Evolutionary conservation across 2,329 filamentous ascomycete genomes (phyloP).

Genomic region (Alternaria sp.): DNA sequence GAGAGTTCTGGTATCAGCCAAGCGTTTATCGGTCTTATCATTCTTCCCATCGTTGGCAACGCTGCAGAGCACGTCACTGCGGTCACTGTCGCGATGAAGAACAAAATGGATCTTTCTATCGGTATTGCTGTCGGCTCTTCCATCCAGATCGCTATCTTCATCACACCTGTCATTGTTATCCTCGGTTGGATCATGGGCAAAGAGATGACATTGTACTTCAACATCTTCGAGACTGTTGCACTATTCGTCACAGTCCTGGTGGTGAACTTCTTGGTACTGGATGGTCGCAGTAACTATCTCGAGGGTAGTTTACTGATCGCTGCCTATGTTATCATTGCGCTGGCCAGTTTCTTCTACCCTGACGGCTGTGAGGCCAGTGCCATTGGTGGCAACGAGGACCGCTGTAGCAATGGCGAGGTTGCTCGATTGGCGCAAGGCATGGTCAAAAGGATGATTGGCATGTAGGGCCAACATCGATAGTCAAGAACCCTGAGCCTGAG

Average conservation of each 20-base stretch:
- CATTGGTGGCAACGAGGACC: conserved; percentile 53
- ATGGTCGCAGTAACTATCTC: conserved; percentile 83
- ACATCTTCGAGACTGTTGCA: conserved; percentile 69
- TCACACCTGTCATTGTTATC: conserved; percentile 77
- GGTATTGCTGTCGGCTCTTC: conserved; percentile 80
- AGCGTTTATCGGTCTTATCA: conserved; percentile 80
- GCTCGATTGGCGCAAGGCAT: conserved; percentile 15
- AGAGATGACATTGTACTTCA: conserved; percentile 70
- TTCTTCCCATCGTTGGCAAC: conserved; percentile 83
- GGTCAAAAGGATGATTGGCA: conserved; percentile 27
- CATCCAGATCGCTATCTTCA: conserved; percentile 80
- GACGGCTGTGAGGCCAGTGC: conserved; percentile 48
- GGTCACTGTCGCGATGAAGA: conserved; percentile 79
- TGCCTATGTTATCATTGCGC: conserved; percentile 78
- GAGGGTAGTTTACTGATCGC: conserved; percentile 79
- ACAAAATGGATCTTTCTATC: conserved; percentile 85
- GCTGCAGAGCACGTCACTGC: conserved; percentile 83
- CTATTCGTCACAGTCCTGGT: conserved; percentile 84
- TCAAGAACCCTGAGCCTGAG: not conserved
- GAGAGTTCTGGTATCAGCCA: conserved; percentile 65
- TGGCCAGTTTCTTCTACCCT: conserved; percentile 59
- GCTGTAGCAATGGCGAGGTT: conserved; percentile 5
- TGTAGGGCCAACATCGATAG: conserved; percentile 6
- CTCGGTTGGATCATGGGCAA: conserved; percentile 80
- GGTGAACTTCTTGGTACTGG: conserved; percentile 84